Conservation (phyloP, 2,329 filamentous ascomycete species). For the Beauveria sp. region DNA sequence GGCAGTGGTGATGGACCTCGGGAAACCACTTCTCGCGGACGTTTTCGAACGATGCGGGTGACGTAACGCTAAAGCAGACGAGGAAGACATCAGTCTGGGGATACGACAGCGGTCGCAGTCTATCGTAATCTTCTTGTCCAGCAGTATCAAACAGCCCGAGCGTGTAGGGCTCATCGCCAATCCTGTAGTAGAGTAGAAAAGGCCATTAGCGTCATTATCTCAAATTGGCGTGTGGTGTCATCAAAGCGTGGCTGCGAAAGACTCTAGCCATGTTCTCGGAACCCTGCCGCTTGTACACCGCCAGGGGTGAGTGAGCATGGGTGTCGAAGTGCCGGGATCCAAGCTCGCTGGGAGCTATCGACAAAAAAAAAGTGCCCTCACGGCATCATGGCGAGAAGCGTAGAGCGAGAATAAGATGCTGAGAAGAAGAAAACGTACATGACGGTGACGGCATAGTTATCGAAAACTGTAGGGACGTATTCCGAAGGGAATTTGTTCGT, state of each 20-base stretch:
- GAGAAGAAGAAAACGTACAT: constrained; percentile 62
- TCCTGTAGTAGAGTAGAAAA: constrained; percentile 50
- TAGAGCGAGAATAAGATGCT: background rate
- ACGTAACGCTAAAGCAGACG: constrained; percentile 97
- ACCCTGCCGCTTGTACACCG: constrained; percentile 7
- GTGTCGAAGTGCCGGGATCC: background rate
- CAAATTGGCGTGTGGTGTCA: background rate
- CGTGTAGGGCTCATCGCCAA: constrained; percentile 97
- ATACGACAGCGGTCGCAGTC: constrained; percentile 91
- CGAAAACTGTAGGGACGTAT: constrained; percentile 99
- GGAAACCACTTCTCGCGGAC: constrained; percentile 98
- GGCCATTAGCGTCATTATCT: background rate
- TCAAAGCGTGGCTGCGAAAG: background rate
- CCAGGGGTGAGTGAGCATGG: background rate
- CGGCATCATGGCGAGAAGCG: background rate
- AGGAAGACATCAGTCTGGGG: constrained; percentile 98
- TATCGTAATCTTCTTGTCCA: constrained; percentile 98
- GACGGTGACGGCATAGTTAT: constrained; percentile 99
- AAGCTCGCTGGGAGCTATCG: background rate
- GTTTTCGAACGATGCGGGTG: constrained; percentile 97
- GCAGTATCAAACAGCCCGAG: constrained; percentile 97
- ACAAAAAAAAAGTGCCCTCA: background rate
- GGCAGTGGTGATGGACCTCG: constrained; percentile 97
- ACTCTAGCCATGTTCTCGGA: background rate
- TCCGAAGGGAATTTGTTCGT: constrained; percentile 99